Base-by-base conservation (phyloP, 2,329 filamentous ascomycete genomes). In the Chaetomiaceae sp. region DNA sequence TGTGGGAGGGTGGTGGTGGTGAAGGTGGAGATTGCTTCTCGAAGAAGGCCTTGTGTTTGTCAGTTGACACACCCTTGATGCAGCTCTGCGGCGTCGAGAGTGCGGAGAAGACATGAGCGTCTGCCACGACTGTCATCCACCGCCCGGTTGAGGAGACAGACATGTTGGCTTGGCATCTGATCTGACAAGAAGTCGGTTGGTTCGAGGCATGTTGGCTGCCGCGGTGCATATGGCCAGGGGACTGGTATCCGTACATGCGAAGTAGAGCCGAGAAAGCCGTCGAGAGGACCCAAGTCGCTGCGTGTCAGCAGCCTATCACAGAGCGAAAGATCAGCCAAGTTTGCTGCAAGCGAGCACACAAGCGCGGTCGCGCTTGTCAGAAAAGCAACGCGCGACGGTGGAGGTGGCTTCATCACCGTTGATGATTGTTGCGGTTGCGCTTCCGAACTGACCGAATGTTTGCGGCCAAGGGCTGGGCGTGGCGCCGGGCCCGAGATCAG, bases 11-110 rank as follows among this genome's bases (percentile, higher is more conserved):
- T 14, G 20, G 39, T 25, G 11, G 25, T n/a, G 25, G 31, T 22
- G 20, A 9, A 44, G 29, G 27, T 22, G 27, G 15, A 17, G 34
- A 11, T 29, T 22, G 44, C 9, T 37, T 39, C 39, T 31, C 14
- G 25, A 47, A 36, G 46, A 14, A 17, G n/a, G 12, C 31, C 34
- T 25, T 42, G 20, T 36, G 27, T 38, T 34, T 56, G 36, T 33
- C 53, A 53, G 43, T 53, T 38, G 45, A 47, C 34, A 46, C 50
- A 37, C n/a, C 25, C 17, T 51, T 12, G 27, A 55, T 49, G 56
- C 47, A 46, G 17, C 17, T 20, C 17, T 40, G 56, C 33, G 56
- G 56, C 56, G 43, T 31, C 25, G 49, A 40, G 33, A 19, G 36
- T 51, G 53, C 44, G 49, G 53, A 54, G 49, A 42, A 44, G 25